Conservation (phyloP, 352 stramenopile species). For the Phytophthora ohioensis region DNA sequence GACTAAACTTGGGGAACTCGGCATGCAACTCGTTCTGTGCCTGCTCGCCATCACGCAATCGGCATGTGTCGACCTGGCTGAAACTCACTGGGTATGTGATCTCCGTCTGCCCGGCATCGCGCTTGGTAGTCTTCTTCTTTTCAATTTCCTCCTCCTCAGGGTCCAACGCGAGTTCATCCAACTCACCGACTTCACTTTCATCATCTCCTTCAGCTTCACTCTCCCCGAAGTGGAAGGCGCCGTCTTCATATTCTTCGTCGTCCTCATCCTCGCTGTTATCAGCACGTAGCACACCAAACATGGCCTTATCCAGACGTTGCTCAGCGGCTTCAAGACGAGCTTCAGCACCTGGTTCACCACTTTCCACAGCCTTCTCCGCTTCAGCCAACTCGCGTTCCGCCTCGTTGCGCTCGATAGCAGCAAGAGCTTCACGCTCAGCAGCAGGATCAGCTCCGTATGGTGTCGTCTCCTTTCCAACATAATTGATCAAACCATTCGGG, state of each 20-base stretch:
- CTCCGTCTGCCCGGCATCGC: slow-evolving; percentile 52
- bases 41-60: slow-evolving; percentile 43
- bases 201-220: slow-evolving; percentile 70
- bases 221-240: slow-evolving; percentile 57
- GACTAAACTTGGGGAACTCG: slow-evolving; percentile 68
- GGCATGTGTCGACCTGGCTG: slow-evolving; percentile 71
- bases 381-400: slow-evolving; percentile 68
- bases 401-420: slow-evolving; percentile 65
- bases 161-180: slow-evolving; percentile 59
- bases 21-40: slow-evolving; percentile 41
- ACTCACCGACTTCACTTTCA: slow-evolving; percentile 51
- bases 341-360: slow-evolving; percentile 56
- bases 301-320: slow-evolving; percentile 68
- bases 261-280: slow-evolving; percentile 53
- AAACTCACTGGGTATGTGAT: slow-evolving; percentile 82
- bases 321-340: slow-evolving; percentile 66
- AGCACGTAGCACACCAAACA: slow-evolving; percentile 81
- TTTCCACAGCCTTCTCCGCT: slow-evolving; percentile 64
- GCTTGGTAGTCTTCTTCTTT: slow-evolving; percentile 35
- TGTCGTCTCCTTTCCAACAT: slow-evolving; percentile 88
- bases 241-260: slow-evolving; percentile 66
- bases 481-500: slow-evolving; percentile 97
- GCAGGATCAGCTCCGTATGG: slow-evolving; percentile 77
- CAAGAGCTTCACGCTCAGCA: slow-evolving; percentile 62
- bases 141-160: slow-evolving; percentile 49